Percentiles rank a stretch among this genome's conserved stretches.
phyloP scores from a whole-genome alignment of 306 rosid species.

The Urtica urens region DNA sequence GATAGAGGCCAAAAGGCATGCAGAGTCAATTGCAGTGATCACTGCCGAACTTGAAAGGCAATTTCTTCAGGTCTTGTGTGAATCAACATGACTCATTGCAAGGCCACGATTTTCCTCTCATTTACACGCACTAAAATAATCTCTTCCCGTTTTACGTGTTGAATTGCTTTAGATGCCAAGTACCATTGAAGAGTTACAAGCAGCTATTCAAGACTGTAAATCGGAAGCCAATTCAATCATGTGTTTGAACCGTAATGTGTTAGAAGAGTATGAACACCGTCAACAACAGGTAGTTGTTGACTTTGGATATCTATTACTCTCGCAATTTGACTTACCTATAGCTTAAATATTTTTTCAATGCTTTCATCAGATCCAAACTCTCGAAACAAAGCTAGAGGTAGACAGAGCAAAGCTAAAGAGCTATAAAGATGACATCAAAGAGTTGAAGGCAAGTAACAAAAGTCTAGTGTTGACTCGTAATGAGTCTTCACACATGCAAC shows the following conservation, averaged over 20 bases:
- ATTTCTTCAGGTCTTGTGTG: constrained; percentile 92
- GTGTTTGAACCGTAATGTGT: constrained; percentile 55
- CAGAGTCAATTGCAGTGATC: constrained; percentile 61
- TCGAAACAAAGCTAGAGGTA: constrained; percentile 51
- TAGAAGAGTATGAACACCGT: constrained; percentile 73
- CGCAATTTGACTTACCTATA: too few relatives aligned
- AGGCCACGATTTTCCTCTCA: too few relatives aligned
- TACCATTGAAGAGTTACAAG: constrained; percentile 81
- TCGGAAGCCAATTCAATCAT: constrained; percentile 79
- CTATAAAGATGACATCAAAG: constrained; percentile 43
- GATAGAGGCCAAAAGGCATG: constrained; percentile 38
- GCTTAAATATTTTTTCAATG: too few relatives aligned
- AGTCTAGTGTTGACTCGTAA: too few relatives aligned
- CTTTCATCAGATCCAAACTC: constrained; percentile 54
- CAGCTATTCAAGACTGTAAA: constrained; percentile 67
- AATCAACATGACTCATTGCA: too few relatives aligned
- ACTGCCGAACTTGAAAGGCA: constrained; percentile 64
- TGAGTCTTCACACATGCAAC: too few relatives aligned
- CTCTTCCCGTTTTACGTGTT: too few relatives aligned
- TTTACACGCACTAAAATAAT: too few relatives aligned
- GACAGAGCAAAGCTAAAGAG: constrained; percentile 44
- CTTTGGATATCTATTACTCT: too few relatives aligned
- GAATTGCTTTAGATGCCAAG: constrained; percentile 89
- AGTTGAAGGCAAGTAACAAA: constrained; percentile 55
- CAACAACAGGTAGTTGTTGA: constrained; percentile 40